Evolutionary conservation across 805 yeast genomes (phyloP).

Genomic region (Nakazawaea anatomiae): DNA sequence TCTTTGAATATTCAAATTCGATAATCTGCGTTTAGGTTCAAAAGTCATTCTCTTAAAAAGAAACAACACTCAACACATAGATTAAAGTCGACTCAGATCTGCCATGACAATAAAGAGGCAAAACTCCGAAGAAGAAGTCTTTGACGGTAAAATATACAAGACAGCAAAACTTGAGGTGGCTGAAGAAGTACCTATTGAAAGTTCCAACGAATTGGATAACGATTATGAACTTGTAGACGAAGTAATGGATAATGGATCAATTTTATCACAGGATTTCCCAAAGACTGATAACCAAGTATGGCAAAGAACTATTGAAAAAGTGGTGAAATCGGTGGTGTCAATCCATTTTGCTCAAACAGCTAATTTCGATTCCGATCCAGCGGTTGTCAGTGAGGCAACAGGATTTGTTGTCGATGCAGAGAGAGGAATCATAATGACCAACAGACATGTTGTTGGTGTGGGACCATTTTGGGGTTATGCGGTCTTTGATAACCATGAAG

Average conservation of each 20-base stretch:
- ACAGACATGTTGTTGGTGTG: slow-evolving; percentile 92
- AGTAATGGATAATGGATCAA: not conserved
- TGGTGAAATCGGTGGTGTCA: slow-evolving; percentile 82
- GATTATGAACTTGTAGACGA: slow-evolving; percentile 9
- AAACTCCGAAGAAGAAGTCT: not conserved
- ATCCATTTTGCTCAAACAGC: slow-evolving; percentile 85
- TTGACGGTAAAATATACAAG: not conserved
- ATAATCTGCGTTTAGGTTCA: too few relatives aligned
- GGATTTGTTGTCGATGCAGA: slow-evolving; percentile 88
- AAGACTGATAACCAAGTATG: slow-evolving; percentile 39
- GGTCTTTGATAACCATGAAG: slow-evolving; percentile 92
- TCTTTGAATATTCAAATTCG: too few relatives aligned
- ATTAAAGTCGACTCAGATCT: slow-evolving; percentile 2
- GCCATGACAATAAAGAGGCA: slow-evolving; percentile 8
- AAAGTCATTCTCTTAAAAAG: too few relatives aligned
- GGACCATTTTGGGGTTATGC: slow-evolving; percentile 92
- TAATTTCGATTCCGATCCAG: slow-evolving; percentile 79
- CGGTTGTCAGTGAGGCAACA: slow-evolving; percentile 85
- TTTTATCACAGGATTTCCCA: not conserved
- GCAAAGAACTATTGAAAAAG: slow-evolving; percentile 77
- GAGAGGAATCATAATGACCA: slow-evolving; percentile 80
- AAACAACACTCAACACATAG: slow-evolving; percentile 5
- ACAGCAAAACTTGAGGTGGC: slow-evolving; percentile 6
- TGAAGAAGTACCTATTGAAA: slow-evolving; percentile 9
- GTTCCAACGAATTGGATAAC: not conserved